Conservation (phyloP, 2,329 filamentous ascomycete species). For the Neophaeococcomyces mojaviensis region DNA sequence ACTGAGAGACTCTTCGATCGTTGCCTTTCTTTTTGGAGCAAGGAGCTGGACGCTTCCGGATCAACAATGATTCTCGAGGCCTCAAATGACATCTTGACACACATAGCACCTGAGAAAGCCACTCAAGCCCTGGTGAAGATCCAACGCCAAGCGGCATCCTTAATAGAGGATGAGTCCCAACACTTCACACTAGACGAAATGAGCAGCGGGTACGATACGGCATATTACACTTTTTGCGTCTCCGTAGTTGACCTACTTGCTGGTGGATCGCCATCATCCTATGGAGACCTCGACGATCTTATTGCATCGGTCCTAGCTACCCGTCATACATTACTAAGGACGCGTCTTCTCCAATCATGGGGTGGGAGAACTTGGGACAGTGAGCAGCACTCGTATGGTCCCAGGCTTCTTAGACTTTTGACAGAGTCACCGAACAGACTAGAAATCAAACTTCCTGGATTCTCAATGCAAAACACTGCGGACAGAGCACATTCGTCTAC, state of each 20-base stretch:
- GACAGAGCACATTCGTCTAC: too few relatives aligned
- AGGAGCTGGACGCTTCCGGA: background rate
- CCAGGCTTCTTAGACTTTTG: background rate
- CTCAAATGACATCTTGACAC: background rate
- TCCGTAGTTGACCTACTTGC: slow-evolving; percentile 5
- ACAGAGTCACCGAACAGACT: too few relatives aligned
- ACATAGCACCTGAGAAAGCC: background rate
- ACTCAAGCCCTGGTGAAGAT: background rate
- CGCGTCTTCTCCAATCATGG: slow-evolving; percentile 41
- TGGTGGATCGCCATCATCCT: slow-evolving; percentile 20
- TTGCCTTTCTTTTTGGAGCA: background rate
- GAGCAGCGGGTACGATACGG: too few relatives aligned
- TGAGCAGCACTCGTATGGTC: background rate
- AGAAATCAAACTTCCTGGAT: background rate
- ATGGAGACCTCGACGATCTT: slow-evolving; percentile 47
- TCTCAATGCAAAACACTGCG: background rate
- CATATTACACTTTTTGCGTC: slow-evolving; percentile 4
- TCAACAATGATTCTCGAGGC: too few relatives aligned
- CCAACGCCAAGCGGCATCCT: background rate
- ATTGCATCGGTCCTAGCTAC: slow-evolving; percentile 49
- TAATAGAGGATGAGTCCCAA: background rate
- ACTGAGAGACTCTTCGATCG: background rate
- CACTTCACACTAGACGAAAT: background rate
- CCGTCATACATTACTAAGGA: slow-evolving; percentile 50
- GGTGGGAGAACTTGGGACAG: background rate